phyloP scores from a whole-genome alignment of 176 grass and related monocot genomes.

The Eleusine coracana region DNA sequence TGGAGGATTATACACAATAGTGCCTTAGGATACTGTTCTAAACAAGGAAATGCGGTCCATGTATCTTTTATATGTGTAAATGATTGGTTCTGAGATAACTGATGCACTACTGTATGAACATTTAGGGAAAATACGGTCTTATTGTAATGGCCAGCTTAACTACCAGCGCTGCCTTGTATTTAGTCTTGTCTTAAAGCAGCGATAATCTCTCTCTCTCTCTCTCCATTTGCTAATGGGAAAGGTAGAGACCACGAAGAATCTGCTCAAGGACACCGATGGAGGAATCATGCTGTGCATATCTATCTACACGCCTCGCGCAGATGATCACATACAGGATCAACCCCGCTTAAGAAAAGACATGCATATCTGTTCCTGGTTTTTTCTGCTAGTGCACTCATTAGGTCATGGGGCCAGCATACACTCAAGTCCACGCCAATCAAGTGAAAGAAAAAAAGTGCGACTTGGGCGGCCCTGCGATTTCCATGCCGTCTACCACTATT shows the following conservation, averaged over 20 bases:
- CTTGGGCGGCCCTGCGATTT: constrained; percentile 1
- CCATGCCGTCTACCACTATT: constrained; percentile 29
- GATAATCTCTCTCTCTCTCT: background rate
- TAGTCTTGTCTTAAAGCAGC: constrained; percentile 15
- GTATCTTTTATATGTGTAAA: background rate
- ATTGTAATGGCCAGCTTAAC: constrained; percentile 19
- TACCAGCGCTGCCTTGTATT: constrained; percentile 19
- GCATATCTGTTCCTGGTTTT: constrained; percentile 10
- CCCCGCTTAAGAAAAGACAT: constrained; percentile 18
- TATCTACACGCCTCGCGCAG: background rate
- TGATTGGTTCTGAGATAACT: constrained; percentile 16
- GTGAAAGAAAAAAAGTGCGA: constrained; percentile 1
- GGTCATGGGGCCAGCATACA: constrained; percentile 28
- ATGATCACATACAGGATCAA: constrained; percentile 35
- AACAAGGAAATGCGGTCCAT: constrained; percentile 6
- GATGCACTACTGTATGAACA: background rate
- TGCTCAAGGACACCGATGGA: background rate
- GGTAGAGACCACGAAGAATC: background rate
- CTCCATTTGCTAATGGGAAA: background rate
- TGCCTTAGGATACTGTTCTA: constrained; percentile 1
- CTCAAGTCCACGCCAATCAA: constrained; percentile 33
- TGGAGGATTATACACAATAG: background rate
- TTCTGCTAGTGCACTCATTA: constrained; percentile 48
- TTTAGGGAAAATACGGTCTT: background rate
- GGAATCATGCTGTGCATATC: background rate